Percentiles rank a stretch among this genome's conserved stretches.
These are phyloP conservation scores for Lachancea lanzarotensis DNA, from an alignment of 805 yeast genomes.

Conservation along the genomic window DNA sequence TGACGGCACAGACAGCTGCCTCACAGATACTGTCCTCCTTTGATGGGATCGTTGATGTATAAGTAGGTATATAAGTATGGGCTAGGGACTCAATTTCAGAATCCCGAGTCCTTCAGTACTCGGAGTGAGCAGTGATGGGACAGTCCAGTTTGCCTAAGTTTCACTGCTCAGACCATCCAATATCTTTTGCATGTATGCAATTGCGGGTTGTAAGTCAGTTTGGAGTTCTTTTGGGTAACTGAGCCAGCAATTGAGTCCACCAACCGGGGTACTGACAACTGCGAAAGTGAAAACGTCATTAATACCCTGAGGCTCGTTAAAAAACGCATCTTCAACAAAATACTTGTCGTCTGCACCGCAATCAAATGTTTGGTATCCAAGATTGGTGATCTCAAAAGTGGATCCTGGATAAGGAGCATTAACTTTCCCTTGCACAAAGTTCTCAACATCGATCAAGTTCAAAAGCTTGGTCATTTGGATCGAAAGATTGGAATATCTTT, in stretches of 20 bases:
- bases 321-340: constrained; percentile 19
- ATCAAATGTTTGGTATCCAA: constrained; percentile 21
- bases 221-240: constrained; percentile 16
- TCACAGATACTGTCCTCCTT: no score
- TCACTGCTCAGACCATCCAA: background rate
- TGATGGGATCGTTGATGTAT: no score
- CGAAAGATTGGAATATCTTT: constrained; percentile 10
- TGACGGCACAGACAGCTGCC: no score
- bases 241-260: constrained; percentile 23
- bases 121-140: background rate
- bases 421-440: constrained; percentile 16
- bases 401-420: constrained; percentile 15
- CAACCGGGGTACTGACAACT: constrained; percentile 19
- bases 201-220: background rate
- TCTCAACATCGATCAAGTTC: constrained; percentile 17
- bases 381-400: constrained; percentile 28
- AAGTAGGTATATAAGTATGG: no score
- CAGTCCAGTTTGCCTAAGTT: background rate
- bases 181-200: background rate
- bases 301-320: constrained; percentile 27
- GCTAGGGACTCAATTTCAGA: no score
- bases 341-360: constrained; percentile 7
- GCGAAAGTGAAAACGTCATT: constrained; percentile 20
- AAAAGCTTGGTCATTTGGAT: constrained; percentile 19
- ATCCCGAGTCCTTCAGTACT: background rate